Evolutionary conservation across 2,329 filamentous ascomycete genomes (phyloP), one percentile per base, ranked within the genome.

Genomic region (Akanthomyces lecanii): DNA sequence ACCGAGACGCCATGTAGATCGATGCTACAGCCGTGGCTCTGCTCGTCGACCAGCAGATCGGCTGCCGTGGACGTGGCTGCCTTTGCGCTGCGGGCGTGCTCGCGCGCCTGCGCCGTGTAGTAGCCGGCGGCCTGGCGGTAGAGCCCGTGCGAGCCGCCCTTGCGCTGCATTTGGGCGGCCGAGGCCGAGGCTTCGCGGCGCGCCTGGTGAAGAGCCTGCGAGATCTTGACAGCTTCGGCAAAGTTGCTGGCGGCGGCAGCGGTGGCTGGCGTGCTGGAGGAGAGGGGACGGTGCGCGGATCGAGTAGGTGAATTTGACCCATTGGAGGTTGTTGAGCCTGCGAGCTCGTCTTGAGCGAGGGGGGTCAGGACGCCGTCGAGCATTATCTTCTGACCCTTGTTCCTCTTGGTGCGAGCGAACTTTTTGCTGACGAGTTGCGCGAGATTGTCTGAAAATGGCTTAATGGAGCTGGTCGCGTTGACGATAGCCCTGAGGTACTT

Each of bases 1-100:
- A 97, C 92, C 51, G 82, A 87, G 5, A 97, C 86, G 6, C 92
- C 91, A 73, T 98, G 94, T 30, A 98, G 78, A 73, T 98, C 94
- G 8, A 96, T 79, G 23, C 81, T 78, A 1, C 75, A 79, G 1
- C 73, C 64, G 0, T 81, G 82, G 57, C 90, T 93, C 71, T 92
- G 89, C 11, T 77, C 72, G 12, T 87, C 81, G 1, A 94, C 93
- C 4, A 89, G 80, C 0, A 83, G 75, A 69, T 95, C 89, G 1
- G 92, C 91, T 1, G 87, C 87, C 0, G 80, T 79, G n/a, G 86
- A 86, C 21, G 80, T 79, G n/a, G 86, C 82, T 21, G 78, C 77
- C 65, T 84, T 82, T 2, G 87, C 83, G 50, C 79, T 78, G 14
- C 79, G 81, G 5, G 84, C 79, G 63, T 87, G 82, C 53, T 91